These are phyloP conservation scores for Aureobasidium sp. DNA, from an alignment of 2,329 filamentous ascomycete genomes.

Conservation along the genomic window DNA sequence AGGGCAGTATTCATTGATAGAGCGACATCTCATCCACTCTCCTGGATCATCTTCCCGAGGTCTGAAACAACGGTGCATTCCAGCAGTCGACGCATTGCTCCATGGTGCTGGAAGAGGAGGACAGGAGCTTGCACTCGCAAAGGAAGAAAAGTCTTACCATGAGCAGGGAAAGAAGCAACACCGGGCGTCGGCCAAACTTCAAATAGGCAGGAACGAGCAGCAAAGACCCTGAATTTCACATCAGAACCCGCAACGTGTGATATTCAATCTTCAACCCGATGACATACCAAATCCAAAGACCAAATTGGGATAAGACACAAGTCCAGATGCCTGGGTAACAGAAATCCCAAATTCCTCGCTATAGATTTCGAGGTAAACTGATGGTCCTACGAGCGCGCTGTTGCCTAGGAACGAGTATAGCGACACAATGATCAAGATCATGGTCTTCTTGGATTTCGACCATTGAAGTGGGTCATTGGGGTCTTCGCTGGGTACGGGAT, in stretches of 20 bases:
- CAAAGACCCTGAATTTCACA: conserved; percentile 35
- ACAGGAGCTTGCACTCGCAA: no score
- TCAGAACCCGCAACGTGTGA: not conserved
- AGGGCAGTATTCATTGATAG: no score
- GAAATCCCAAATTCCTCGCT: conserved; percentile 45
- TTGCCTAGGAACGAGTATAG: conserved; percentile 53
- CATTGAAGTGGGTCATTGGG: conserved; percentile 56
- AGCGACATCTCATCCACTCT: no score
- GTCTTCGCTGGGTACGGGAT: conserved; percentile 52
- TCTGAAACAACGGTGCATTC: no score
- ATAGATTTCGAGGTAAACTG: conserved; percentile 51
- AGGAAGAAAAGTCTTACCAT: conserved; percentile 14
- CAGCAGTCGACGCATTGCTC: no score
- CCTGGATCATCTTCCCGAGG: no score
- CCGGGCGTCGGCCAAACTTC: conserved; percentile 40
- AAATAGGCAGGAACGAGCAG: conserved; percentile 51
- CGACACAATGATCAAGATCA: conserved; percentile 47
- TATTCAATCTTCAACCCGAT: not conserved
- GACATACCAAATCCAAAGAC: conserved; percentile 48
- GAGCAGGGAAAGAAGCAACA: conserved; percentile 35
- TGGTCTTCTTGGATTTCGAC: conserved; percentile 47
- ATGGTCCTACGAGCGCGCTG: conserved; percentile 47
- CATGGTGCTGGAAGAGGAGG: no score
- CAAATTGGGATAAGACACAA: conserved; percentile 54
- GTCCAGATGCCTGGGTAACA: conserved; percentile 43